phyloP scores from a whole-genome alignment of 2,329 filamentous ascomycete genomes.

The Ascocoryne sarcoides region DNA sequence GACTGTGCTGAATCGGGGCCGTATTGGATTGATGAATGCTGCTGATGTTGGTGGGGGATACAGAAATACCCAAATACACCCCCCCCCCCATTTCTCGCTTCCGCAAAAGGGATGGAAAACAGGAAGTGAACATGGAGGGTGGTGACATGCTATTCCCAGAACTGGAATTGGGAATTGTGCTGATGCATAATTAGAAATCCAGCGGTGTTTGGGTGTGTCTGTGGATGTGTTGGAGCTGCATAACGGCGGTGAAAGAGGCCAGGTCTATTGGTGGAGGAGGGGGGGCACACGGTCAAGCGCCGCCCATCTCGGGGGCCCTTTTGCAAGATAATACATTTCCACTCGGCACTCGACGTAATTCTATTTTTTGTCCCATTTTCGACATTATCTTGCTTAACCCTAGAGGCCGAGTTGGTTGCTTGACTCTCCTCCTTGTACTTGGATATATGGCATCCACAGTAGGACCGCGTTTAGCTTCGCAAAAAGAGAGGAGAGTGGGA shows the following conservation, averaged over 20 bases:
- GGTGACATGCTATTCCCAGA: background rate
- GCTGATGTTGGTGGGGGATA: too few species aligned
- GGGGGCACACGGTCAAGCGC: background rate
- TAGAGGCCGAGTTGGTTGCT: background rate
- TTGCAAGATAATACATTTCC: background rate
- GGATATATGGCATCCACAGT: too few species aligned
- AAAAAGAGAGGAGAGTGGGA: background rate
- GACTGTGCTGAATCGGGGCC: too few species aligned
- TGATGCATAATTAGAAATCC: background rate
- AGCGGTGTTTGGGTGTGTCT: background rate
- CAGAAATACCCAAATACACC: too few species aligned
- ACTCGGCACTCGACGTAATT: background rate
- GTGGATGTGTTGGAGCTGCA: background rate
- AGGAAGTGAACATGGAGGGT: background rate
- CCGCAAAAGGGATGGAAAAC: background rate
- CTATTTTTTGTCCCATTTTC: background rate
- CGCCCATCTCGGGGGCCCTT: background rate
- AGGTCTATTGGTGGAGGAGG: background rate
- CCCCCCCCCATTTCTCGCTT: too few species aligned
- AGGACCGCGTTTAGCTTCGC: background rate
- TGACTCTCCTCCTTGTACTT: background rate
- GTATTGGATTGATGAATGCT: too few species aligned
- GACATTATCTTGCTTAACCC: background rate
- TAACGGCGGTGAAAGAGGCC: background rate
- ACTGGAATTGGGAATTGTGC: background rate